These are phyloP conservation scores for Dacryopinax spathularia DNA, from an alignment of 768 basidiomycete species.

Conservation along the genomic window DNA sequence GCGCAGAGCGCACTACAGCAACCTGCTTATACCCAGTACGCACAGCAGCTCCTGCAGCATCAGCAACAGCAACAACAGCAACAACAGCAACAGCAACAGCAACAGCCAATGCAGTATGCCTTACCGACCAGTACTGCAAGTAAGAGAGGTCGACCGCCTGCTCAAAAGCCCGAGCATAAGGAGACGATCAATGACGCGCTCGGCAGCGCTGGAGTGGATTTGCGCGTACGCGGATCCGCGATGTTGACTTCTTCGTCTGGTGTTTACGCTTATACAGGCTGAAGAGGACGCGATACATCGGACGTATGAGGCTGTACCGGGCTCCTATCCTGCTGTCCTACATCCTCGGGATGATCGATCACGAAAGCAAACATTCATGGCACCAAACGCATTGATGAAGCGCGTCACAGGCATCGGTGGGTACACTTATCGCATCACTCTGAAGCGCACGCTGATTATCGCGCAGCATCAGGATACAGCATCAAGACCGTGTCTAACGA, in stretches of 20 bases:
- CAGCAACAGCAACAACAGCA: neutral
- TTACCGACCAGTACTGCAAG: neutral
- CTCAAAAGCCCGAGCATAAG: neutral
- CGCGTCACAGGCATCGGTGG: constrained; percentile 48
- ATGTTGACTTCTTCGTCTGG: neutral
- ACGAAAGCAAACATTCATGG: constrained; percentile 63
- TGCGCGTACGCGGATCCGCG: constrained; percentile 39
- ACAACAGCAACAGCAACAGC: constrained; percentile 1
- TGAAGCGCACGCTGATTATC: neutral
- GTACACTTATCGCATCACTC: neutral
- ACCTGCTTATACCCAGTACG: neutral
- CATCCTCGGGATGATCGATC: constrained; percentile 56
- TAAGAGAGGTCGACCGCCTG: neutral
- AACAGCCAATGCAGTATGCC: neutral
- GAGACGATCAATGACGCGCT: constrained; percentile 63
- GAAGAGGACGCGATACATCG: constrained; percentile 73
- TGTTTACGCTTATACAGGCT: constrained; percentile 35
- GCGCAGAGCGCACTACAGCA: neutral
- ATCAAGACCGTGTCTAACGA: constrained; percentile 56
- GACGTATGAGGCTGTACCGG: constrained; percentile 23
- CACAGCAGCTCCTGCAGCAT: neutral
- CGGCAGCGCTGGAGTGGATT: constrained; percentile 74
- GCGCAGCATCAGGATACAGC: constrained; percentile 44
- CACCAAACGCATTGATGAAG: constrained; percentile 45
- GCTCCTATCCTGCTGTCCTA: neutral